These are phyloP conservation scores for Chimonanthus praecox DNA, from an alignment of 164 flowering plant genomes.

Conservation along the genomic window DNA sequence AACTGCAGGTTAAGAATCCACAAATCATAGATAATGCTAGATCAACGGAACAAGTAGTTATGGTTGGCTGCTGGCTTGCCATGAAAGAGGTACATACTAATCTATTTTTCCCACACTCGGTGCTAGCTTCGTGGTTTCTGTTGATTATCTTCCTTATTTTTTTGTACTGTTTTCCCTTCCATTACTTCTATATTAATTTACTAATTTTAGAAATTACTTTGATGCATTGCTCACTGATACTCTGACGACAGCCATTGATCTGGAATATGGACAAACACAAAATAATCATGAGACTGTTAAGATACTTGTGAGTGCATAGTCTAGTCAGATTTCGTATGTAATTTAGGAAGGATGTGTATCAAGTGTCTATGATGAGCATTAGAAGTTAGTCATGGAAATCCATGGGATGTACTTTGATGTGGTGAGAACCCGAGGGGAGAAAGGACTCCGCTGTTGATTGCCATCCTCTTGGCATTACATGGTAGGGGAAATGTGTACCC, in stretches of 20 bases:
- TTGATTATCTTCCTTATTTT: neutral
- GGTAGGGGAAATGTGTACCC: no score
- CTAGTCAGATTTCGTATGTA: neutral
- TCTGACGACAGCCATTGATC: neutral
- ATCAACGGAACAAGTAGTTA: slow-evolving; percentile 72
- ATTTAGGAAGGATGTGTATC: neutral
- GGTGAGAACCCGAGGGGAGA: no score
- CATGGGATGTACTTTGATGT: neutral
- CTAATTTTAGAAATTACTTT: neutral
- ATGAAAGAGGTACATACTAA: slow-evolving; percentile 83
- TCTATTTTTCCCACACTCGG: neutral
- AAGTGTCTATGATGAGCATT: neutral
- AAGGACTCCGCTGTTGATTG: no score
- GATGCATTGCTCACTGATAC: neutral
- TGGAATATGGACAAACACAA: no score
- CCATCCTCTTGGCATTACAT: no score
- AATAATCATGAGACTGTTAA: no score
- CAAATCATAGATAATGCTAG: slow-evolving; percentile 23
- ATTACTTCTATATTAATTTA: no score
- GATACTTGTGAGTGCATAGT: neutral
- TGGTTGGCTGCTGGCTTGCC: slow-evolving; percentile 99
- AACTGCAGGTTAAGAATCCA: slow-evolving; percentile 24
- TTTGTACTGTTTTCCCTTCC: neutral
- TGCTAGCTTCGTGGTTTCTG: neutral
- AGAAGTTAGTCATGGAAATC: neutral